These are phyloP conservation scores for Leucocoprinus sp. DNA, from an alignment of 768 basidiomycete species.

Conservation along the genomic window DNA sequence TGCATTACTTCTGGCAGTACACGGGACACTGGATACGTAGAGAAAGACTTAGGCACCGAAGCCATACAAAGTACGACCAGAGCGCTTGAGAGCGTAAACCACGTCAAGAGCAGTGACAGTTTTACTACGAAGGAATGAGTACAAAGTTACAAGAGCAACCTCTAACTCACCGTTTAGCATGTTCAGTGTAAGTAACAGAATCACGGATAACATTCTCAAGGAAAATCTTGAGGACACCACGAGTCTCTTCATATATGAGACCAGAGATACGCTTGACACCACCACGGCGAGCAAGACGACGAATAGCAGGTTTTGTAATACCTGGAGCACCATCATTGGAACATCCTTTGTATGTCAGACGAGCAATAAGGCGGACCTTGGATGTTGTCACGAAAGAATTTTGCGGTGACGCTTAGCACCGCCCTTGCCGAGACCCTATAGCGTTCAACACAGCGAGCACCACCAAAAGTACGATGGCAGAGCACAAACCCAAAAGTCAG, in stretches of 20 bases:
- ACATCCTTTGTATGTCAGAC: background rate
- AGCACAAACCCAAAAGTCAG: background rate
- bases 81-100: slow-evolving; percentile 67
- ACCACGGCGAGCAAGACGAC: slow-evolving; percentile 78
- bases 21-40: background rate
- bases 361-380: slow-evolving; percentile 41
- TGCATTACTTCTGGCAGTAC: slow-evolving; percentile 7
- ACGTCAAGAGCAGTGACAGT: slow-evolving; percentile 86
- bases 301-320: slow-evolving; percentile 58
- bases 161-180: slow-evolving; percentile 72
- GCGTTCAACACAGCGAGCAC: slow-evolving; percentile 7
- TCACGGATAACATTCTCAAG: slow-evolving; percentile 74
- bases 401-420: slow-evolving; percentile 76
- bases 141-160: background rate
- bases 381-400: slow-evolving; percentile 75
- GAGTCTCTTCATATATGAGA: slow-evolving; percentile 76
- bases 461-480: background rate
- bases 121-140: slow-evolving; percentile 36
- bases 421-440: slow-evolving; percentile 68
- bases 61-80: slow-evolving; percentile 74
- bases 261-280: slow-evolving; percentile 76
- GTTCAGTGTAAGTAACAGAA: slow-evolving; percentile 91
- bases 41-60: slow-evolving; percentile 52
- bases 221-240: slow-evolving; percentile 72
- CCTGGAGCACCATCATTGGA: slow-evolving; percentile 12